Base-by-base conservation (phyloP, 2,329 filamentous ascomycete species). In the Canariomyces notabilis region DNA sequence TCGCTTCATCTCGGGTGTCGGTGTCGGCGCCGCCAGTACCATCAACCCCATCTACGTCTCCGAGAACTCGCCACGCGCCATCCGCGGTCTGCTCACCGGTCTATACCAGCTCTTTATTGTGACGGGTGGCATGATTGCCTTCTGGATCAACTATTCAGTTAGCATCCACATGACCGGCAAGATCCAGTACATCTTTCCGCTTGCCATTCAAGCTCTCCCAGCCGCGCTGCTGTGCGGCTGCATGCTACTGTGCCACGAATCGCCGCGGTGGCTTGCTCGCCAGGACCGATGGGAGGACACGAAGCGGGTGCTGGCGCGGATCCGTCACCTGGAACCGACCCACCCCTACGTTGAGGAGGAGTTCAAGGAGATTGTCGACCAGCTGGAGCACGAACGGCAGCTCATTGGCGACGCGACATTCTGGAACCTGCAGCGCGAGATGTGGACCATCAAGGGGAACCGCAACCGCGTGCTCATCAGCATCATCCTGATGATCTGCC, bases 201-300 rank as follows among this genome's bases (percentile, higher is more conserved):
- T 86, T 6, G 72, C 76, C 34, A 71, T 85, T 57, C 82, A 85
- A 60, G 77, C 73, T 16, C 68, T 86, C 2, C 82, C 82, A 0
- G 79, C 80, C 3, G 56, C 79, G 5, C 64, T 83, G 19, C 71
- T 85, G 3, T 72, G 81, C 50, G 42, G 67, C 34, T 73, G 77
- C 55, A 85, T 85, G 77, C 59, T 77, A 2, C 63, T 83, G 37
- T 81, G 78, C 69, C 75, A 78, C 57, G 82, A 85, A 57, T 82
- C 77, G 0, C 80, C 80, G 3, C 72, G 82, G 37, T 85, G 77
- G 70, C 71, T 84, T 3, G 82, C 80, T 16, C 79, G 79, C 48
- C 72, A 77, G 57, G 80, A 84, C 58, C 71, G 74, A 36, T 83
- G 80, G 79, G 81, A 85, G 52, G 73, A 82, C 45, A 76, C 81